Evolutionary conservation across 2,329 filamentous ascomycete species (phyloP).

Genomic region (Metarhizium brunneum): DNA sequence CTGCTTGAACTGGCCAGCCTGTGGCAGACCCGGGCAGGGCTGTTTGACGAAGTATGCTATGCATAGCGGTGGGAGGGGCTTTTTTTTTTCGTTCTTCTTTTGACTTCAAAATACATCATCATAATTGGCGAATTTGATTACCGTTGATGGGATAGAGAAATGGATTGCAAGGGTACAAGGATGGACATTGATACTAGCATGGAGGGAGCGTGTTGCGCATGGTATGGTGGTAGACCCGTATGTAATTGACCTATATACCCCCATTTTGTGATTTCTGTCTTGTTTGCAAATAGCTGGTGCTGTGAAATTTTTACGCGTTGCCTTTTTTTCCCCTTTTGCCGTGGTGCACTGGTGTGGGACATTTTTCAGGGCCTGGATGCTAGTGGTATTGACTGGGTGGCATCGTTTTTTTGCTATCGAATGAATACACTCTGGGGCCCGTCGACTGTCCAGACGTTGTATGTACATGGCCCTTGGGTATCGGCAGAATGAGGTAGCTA

Average conservation of each 20-base stretch:
- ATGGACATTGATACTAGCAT: background rate
- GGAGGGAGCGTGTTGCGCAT: background rate
- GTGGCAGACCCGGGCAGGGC: conserved; percentile 62
- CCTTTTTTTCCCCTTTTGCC: too few relatives aligned
- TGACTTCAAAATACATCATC: background rate
- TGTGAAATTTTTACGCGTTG: too few relatives aligned
- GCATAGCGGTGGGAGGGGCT: conserved; percentile 12
- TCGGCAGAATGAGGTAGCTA: too few relatives aligned
- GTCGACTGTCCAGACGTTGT: too few relatives aligned
- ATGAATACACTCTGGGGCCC: too few relatives aligned
- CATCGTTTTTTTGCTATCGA: too few relatives aligned
- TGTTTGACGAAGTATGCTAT: conserved; percentile 70
- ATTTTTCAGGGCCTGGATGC: too few relatives aligned
- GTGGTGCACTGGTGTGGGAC: too few relatives aligned
- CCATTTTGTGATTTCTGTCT: background rate
- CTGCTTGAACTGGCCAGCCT: conserved; percentile 67
- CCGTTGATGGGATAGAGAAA: background rate
- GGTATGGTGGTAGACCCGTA: background rate
- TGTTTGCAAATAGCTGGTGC: too few relatives aligned
- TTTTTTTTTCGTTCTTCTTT: background rate
- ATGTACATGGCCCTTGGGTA: too few relatives aligned
- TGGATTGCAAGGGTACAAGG: background rate
- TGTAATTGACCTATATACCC: conserved; percentile 2
- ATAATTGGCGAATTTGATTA: background rate
- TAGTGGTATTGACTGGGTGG: too few relatives aligned